Percentiles rank a stretch among this genome's conserved stretches.
These are phyloP conservation scores for Nicotiana sylvestris DNA, from an alignment of 257 asterid genomes.

Conservation along the genomic window DNA sequence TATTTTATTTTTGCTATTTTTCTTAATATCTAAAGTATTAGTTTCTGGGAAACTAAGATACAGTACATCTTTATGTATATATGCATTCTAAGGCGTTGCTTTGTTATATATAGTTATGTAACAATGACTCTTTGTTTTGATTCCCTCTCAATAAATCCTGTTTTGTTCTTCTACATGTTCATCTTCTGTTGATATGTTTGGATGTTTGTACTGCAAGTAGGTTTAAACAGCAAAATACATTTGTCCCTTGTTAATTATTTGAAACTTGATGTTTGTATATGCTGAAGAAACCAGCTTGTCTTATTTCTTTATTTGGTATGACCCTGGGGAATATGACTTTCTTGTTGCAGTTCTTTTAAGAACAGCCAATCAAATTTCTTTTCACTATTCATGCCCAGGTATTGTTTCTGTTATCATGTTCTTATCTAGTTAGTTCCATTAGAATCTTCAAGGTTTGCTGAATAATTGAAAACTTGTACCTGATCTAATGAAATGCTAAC, in stretches of 20 bases:
- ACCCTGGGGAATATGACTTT: background rate
- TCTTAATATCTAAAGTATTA: background rate
- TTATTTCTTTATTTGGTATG: constrained; percentile 4
- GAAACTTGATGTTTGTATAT: background rate
- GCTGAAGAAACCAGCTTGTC: background rate
- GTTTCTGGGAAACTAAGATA: too few relatives aligned
- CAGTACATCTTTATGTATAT: too few relatives aligned
- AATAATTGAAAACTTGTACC: background rate
- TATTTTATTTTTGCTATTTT: background rate
- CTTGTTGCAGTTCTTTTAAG: background rate
- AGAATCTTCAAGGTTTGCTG: background rate
- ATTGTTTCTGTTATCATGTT: background rate
- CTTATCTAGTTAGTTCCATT: background rate
- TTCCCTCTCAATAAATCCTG: background rate
- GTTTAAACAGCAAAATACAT: background rate
- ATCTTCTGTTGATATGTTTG: background rate
- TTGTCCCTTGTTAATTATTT: constrained; percentile 3
- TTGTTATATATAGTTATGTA: background rate
- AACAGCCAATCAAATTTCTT: background rate
- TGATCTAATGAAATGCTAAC: background rate
- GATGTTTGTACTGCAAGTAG: background rate
- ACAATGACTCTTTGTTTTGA: background rate
- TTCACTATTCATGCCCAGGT: background rate
- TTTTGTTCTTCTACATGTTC: background rate
- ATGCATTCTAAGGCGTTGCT: background rate